phyloP scores from a whole-genome alignment of 192 early-diverging fungal genomes.

The Backusella macrospora region DNA sequence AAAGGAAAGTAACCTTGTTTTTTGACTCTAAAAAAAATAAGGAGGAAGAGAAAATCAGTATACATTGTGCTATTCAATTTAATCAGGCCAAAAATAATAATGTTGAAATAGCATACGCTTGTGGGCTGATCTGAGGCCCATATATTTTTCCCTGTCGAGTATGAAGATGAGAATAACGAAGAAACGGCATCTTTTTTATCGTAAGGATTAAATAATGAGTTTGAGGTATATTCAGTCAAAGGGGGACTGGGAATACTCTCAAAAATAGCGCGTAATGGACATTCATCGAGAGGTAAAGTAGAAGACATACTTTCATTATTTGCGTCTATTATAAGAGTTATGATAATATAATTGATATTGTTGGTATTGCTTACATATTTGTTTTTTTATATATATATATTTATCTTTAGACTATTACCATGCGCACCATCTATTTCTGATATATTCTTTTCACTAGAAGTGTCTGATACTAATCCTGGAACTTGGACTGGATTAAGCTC shows the following conservation, averaged over 20 bases:
- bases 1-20: background rate
- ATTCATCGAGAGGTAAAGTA: background rate
- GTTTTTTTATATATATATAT: background rate
- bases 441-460: background rate
- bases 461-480: background rate
- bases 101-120: background rate
- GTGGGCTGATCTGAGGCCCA: constrained; percentile 6
- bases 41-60: background rate
- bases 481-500: background rate
- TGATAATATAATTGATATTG: background rate
- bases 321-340: background rate
- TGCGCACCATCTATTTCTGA: background rate
- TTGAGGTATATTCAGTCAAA: background rate
- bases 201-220: background rate
- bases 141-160: constrained; percentile 15
- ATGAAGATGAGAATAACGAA: background rate
- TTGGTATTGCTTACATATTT: background rate
- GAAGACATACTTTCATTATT: background rate
- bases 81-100: background rate
- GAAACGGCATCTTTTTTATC: constrained; percentile 9
- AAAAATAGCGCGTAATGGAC: background rate
- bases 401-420: background rate
- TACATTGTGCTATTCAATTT: background rate
- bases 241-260: constrained; percentile 14
- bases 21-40: background rate